phyloP scores from a whole-genome alignment of 768 basidiomycete genomes.

The Punctularia strigosozonata region DNA sequence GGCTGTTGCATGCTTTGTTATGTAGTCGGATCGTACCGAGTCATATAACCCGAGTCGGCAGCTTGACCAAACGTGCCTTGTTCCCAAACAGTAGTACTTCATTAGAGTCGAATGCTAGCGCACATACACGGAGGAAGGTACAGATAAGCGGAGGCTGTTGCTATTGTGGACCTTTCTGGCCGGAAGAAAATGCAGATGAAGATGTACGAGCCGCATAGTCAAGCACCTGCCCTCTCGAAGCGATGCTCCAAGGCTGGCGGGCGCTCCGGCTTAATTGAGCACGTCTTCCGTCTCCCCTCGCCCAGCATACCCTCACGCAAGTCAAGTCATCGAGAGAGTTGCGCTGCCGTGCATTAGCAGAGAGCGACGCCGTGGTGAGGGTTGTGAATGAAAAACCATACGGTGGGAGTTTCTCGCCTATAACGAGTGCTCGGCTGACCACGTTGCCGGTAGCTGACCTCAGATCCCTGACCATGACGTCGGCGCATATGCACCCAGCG shows the following conservation, averaged over 20 bases:
- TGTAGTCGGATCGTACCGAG: too few relatives aligned
- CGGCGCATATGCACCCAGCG: neutral
- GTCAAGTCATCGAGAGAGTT: conserved; percentile 38
- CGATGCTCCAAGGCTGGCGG: conserved; percentile 28
- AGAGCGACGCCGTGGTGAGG: conserved; percentile 27
- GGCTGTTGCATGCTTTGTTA: too few relatives aligned
- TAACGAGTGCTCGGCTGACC: neutral
- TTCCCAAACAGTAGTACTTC: too few relatives aligned
- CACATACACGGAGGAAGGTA: too few relatives aligned
- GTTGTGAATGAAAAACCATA: conserved; percentile 15
- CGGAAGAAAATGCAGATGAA: neutral
- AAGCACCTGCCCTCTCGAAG: conserved; percentile 45
- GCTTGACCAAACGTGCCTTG: too few relatives aligned
- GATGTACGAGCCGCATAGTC: conserved; percentile 66
- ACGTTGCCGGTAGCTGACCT: neutral
- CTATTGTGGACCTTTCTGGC: too few relatives aligned
- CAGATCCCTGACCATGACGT: neutral
- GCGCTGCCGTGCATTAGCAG: conserved; percentile 26
- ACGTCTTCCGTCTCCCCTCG: conserved; percentile 32
- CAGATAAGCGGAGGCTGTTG: too few relatives aligned
- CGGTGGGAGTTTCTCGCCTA: neutral
- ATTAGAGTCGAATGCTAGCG: too few relatives aligned
- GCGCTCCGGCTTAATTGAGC: conserved; percentile 79
- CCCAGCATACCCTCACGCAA: conserved; percentile 43
- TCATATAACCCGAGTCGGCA: too few relatives aligned